These are phyloP conservation scores for Dalbergia oliveri DNA, from an alignment of 306 rosid genomes.

Conservation along the genomic window DNA sequence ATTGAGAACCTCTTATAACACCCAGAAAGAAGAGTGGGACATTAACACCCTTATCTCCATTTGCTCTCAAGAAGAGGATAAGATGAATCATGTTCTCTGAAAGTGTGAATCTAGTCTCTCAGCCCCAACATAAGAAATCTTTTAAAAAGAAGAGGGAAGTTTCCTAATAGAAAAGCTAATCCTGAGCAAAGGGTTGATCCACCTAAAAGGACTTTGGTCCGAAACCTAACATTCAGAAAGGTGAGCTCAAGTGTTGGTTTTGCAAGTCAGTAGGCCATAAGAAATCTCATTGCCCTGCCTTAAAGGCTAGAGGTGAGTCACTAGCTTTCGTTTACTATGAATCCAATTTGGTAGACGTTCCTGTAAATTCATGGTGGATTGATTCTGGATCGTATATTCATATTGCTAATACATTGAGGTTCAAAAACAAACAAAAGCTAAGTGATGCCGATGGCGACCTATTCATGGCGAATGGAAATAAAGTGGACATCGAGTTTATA, in stretches of 20 bases:
- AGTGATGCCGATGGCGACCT: not conserved
- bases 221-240: not conserved
- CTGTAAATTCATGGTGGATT: conserved; percentile 10
- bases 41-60: not conserved
- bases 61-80: not conserved
- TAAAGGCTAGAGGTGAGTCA: not conserved
- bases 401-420: not conserved
- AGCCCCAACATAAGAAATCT: not conserved
- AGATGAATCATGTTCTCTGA: not conserved
- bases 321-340: not conserved
- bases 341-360: not conserved
- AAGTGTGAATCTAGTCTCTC: not conserved
- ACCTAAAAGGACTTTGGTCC: not conserved
- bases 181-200: not conserved
- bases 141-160: not conserved
- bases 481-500: no score
- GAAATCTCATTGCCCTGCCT: not conserved
- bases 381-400: not conserved
- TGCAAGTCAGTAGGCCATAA: no score
- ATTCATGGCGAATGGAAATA: not conserved
- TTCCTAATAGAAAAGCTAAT: not conserved
- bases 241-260: not conserved
- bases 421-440: not conserved
- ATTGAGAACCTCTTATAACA: not conserved
- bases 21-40: not conserved